Base-by-base conservation (phyloP, 1,284 basidiomycete genomes). In the Pseudomicrostroma phylloplanum region DNA sequence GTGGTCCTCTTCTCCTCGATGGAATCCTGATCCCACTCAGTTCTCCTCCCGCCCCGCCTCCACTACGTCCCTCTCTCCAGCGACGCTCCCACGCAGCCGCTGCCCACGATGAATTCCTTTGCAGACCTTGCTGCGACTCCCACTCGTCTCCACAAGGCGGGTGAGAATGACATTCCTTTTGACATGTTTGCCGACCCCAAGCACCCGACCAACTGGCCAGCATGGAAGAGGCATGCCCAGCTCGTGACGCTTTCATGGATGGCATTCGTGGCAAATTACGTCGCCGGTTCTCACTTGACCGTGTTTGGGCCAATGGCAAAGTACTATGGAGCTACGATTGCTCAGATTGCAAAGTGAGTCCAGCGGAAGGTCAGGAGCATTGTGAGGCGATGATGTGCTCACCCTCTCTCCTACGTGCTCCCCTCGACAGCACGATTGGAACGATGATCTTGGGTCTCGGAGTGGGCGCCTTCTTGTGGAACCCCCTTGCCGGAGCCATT, bases 381-480 rank as follows among this genome's bases (percentile, higher is more conserved):
- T 21, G 43, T 12, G 43, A 6, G 3, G 43, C 43, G 12, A 13
- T 12, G 43, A 6, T 26, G 15, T 21, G 25, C 51, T 54, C 21
- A 54, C n/a, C 2, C 15, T 25, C 21, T 13, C 26, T 54, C 25
- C 21, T 25, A 2, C 51, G 23, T 19, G 17, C 21, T 13, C 21
- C 7, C 51, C 7, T 19, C n/a, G 3, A 15, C 53, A 53, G 23
- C 65, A 69, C 78, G 0, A 77, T 80, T 58, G 79, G 79, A 11
- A 79, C 79, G 66, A 67, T 65, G 23, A 71, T 81, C n/a, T 73
- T 81, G 13, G 80, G 80, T 36, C 68, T 78, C n/a, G 79, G 77
- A 1, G 72, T 79, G 2, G 80, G 80, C 1, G 72, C 78, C 0
- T 58, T 81, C 8, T 64, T 81, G 21, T 76, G 68, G 67, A 68